Conservation (phyloP, 768 basidiomycete genomes). For the Albatrellus ellisii region DNA sequence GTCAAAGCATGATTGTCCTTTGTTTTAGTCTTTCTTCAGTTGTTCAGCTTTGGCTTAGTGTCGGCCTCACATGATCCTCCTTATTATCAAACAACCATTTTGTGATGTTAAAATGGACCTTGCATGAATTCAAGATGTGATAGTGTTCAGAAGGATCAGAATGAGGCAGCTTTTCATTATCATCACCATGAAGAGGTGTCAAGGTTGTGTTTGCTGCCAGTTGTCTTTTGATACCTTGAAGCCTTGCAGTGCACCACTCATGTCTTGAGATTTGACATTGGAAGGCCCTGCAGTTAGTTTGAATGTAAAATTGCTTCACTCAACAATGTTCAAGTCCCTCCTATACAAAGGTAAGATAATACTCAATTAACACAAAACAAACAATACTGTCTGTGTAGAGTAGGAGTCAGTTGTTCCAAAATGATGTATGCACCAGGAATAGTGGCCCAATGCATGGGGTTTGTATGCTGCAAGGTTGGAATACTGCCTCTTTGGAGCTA, state of each 20-base stretch:
- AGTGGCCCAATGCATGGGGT: conserved; percentile 24
- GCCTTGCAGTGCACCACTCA: conserved; percentile 10
- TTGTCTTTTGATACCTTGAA: neutral
- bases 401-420: conserved; percentile 26
- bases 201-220: neutral
- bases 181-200: neutral
- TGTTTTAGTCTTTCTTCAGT: no score
- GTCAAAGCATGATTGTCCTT: no score
- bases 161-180: neutral
- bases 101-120: no score
- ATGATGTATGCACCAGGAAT: conserved; percentile 14
- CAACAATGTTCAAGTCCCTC: conserved; percentile 22
- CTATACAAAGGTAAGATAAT: conserved; percentile 10
- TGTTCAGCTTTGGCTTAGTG: no score
- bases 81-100: no score
- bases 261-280: conserved; percentile 15
- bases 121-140: neutral
- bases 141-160: neutral
- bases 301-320: conserved; percentile 18
- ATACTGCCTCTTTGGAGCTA: neutral
- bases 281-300: conserved; percentile 15
- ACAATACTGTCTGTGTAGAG: conserved; percentile 21
- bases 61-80: no score
- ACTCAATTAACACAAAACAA: neutral
- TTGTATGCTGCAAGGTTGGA: conserved; percentile 17